Evolutionary conservation across 2,329 filamentous ascomycete genomes (phyloP), one percentile per base, ranked within the genome.

Genomic region (Dactylellina cionopaga): DNA sequence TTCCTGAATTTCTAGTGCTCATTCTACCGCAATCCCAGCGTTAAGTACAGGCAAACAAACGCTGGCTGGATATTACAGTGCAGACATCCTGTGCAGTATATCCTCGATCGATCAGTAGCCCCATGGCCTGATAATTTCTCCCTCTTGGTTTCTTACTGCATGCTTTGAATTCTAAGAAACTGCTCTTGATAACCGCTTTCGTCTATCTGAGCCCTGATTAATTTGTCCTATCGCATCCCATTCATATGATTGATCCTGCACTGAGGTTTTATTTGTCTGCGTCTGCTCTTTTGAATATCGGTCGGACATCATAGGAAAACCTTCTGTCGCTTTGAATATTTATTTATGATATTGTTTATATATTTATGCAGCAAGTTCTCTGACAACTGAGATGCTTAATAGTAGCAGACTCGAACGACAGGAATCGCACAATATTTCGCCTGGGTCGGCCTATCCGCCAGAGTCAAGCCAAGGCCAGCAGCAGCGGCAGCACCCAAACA

Each of bases 341-440:
- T n/a, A n/a, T n/a, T n/a, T n/a, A n/a, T n/a, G n/a, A n/a, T n/a
- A n/a, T n/a, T n/a, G n/a, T n/a, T n/a, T n/a, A n/a, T n/a, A n/a
- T n/a, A 39, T 39, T 15, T 37, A 37, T 37, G 17, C 11, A 39
- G n/a, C 35, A 15, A 15, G 17, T 39, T n/a, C 17, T 39, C 35
- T 39, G 11, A 39, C 35, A 13, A 39, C 35, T 33, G 6, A 33
- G 6, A 33, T 33, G 13, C 31, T 13, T 33, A 13, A 54, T 47
- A 37, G 10, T 25, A 19, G 35, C 66, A 71, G 66, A 41, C 56
- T 71, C 58, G 66, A 71, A 35, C 46, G 66, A 17, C 51, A 64
- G 66, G 58, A 71, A 59, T 64, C 66, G 43, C 29, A 64, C 51
- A 71, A 71, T 35, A 71, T 71, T 43, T 71, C 66, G 51, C 66